These are phyloP conservation scores for Epichloe coenophiala DNA, from an alignment of 2,329 filamentous ascomycete species.

Conservation along the genomic window DNA sequence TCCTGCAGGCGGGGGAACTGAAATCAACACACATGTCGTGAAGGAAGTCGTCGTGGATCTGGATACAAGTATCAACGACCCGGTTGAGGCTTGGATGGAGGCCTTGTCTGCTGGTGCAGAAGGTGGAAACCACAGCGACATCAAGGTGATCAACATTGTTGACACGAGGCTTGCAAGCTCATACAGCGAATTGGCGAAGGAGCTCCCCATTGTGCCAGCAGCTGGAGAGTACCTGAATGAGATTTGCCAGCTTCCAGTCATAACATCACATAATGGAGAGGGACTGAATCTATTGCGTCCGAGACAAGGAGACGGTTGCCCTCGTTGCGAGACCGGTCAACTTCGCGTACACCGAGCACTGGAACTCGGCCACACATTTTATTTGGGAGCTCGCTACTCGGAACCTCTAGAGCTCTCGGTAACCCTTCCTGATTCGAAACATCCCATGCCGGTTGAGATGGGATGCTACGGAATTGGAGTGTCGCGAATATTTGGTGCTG, in stretches of 20 bases:
- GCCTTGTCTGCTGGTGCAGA: slow-evolving; percentile 14
- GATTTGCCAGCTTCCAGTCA: slow-evolving; percentile 2
- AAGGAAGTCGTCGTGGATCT: slow-evolving; percentile 53
- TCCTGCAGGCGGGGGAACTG: slow-evolving; percentile 24
- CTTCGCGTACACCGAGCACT: slow-evolving; percentile 61
- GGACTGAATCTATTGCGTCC: slow-evolving; percentile 50
- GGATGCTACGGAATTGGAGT: slow-evolving; percentile 94
- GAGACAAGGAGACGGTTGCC: slow-evolving; percentile 56
- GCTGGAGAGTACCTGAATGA: slow-evolving; percentile 1
- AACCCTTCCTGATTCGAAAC: slow-evolving; percentile 19
- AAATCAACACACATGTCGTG: slow-evolving; percentile 43
- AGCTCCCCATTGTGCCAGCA: slow-evolving; percentile 15
- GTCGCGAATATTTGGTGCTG: slow-evolving; percentile 76
- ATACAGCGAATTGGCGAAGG: slow-evolving; percentile 12
- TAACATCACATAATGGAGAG: slow-evolving; percentile 14
- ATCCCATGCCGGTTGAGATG: slow-evolving; percentile 60
- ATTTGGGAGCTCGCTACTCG: slow-evolving; percentile 82
- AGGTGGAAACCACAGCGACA: not conserved
- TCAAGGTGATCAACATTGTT: slow-evolving; percentile 20
- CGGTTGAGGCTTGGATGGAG: slow-evolving; percentile 37
- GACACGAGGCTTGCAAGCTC: slow-evolving; percentile 17
- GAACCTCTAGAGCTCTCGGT: slow-evolving; percentile 56
- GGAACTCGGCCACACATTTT: slow-evolving; percentile 90
- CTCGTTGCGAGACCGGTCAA: slow-evolving; percentile 49
- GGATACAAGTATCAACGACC: slow-evolving; percentile 55